These are phyloP conservation scores for Backusella parvicylindrica DNA, from an alignment of 192 early-diverging fungal species.

Conservation along the genomic window DNA sequence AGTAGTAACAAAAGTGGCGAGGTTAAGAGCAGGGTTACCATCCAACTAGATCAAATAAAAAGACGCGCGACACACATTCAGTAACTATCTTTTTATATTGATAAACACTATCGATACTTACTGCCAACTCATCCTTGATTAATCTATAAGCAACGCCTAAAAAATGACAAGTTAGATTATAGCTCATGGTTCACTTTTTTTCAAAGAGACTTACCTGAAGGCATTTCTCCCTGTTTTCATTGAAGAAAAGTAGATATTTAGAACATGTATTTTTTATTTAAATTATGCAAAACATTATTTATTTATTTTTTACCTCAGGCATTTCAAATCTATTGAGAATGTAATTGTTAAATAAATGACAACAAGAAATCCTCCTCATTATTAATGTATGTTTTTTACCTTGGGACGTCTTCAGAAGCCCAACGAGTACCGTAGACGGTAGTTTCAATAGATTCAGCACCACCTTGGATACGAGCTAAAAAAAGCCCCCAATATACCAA, in stretches of 20 bases:
- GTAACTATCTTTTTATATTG: neutral
- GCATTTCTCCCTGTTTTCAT: conserved; percentile 19
- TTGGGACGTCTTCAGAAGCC: conserved; percentile 26
- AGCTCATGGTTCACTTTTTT: too few species aligned
- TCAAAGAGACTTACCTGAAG: conserved; percentile 10
- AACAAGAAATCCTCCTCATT: neutral
- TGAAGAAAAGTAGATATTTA: neutral
- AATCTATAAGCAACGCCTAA: conserved; percentile 34
- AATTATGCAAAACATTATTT: neutral
- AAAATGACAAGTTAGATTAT: neutral
- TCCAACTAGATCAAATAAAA: conserved; percentile 49
- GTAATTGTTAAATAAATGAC: neutral
- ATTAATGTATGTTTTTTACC: neutral
- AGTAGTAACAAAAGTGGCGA: conserved; percentile 72
- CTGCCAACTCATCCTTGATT: conserved; percentile 39
- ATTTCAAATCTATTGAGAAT: conserved; percentile 12
- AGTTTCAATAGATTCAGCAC: neutral
- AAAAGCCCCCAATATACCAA: too few species aligned
- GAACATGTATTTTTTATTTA: neutral
- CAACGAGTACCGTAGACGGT: conserved; percentile 23
- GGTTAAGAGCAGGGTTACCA: conserved; percentile 71
- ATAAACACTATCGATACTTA: neutral
- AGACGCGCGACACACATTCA: neutral
- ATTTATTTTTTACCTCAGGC: conserved; percentile 20
- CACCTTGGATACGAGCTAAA: neutral